Percentiles rank a stretch among this genome's conserved stretches.
Evolutionary conservation across 192 early-diverging fungal species (phyloP).

Genomic region (Globomyces pollinis-pini): DNA sequence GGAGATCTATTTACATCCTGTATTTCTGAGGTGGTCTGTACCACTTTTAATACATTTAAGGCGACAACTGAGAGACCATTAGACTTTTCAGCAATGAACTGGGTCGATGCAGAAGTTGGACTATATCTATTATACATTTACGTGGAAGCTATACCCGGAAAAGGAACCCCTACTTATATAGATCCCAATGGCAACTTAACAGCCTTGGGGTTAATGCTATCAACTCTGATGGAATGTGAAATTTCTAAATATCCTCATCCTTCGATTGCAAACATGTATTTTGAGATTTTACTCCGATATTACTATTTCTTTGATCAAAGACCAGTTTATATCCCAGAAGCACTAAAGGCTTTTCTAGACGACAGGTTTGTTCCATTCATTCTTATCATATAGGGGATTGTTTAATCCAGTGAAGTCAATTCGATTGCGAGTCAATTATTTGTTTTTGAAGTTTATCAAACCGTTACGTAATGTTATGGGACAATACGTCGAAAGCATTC

Average conservation of each 20-base stretch:
- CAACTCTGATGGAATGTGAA: constrained; percentile 56
- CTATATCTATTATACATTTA: constrained; percentile 68
- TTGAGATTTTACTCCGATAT: constrained; percentile 68
- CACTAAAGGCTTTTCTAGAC: constrained; percentile 70
- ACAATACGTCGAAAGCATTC: constrained; percentile 54
- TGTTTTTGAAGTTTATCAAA: constrained; percentile 80
- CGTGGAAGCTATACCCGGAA: constrained; percentile 46
- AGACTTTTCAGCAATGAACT: constrained; percentile 21
- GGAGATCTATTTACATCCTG: constrained; percentile 48
- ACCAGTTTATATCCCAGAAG: constrained; percentile 56
- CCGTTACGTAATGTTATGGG: constrained; percentile 48
- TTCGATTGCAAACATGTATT: constrained; percentile 62
- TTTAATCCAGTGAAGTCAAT: constrained; percentile 64
- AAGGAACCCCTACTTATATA: constrained; percentile 25
- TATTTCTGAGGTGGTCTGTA: constrained; percentile 52
- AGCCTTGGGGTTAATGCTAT: constrained; percentile 51
- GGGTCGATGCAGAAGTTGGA: constrained; percentile 70
- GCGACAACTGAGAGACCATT: neutral
- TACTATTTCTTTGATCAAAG: constrained; percentile 61
- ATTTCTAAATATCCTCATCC: constrained; percentile 69
- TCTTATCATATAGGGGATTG: constrained; percentile 54
- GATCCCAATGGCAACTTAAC: constrained; percentile 24
- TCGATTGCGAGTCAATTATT: constrained; percentile 75
- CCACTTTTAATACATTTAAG: constrained; percentile 11
- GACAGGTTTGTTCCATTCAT: constrained; percentile 42